These are phyloP conservation scores for Castanospermum australe DNA, from an alignment of 306 rosid genomes.

Conservation along the genomic window DNA sequence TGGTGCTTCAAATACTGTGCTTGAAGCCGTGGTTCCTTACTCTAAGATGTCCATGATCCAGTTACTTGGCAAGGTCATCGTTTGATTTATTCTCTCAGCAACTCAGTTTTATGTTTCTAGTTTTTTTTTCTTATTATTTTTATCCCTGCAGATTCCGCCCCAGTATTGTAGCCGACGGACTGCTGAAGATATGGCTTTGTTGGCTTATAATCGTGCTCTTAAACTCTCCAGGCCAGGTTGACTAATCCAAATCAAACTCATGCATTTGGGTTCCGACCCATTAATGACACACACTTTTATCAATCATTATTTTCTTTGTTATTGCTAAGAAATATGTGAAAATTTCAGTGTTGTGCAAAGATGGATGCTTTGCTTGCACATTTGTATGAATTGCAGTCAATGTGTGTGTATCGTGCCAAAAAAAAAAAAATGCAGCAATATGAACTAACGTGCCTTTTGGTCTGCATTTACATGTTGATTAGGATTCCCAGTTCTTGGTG, in stretches of 20 bases:
- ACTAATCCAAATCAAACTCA: not conserved
- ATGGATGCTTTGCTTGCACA: constrained; percentile 7
- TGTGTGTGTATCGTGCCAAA: not conserved
- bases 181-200: constrained; percentile 81
- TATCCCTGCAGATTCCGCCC: constrained; percentile 59
- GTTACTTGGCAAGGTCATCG: constrained; percentile 68
- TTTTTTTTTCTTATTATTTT: not conserved
- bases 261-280: not conserved
- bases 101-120: not conserved
- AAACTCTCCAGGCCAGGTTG: constrained; percentile 83
- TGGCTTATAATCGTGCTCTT: constrained; percentile 95
- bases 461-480: constrained; percentile 27
- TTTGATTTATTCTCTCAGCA: not conserved
- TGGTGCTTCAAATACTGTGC: constrained; percentile 85
- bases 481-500: constrained; percentile 90
- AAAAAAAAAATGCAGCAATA: not conserved
- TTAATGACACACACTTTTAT: not conserved
- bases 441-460: constrained; percentile 11
- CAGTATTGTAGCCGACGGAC: constrained; percentile 63
- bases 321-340: not conserved
- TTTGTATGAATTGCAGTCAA: not conserved
- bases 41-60: constrained; percentile 71
- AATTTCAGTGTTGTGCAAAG: not conserved
- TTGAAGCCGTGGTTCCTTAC: constrained; percentile 80
- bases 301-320: not conserved